Base-by-base conservation (phyloP, 176 grass and related monocot species). In the Metroxylon sagu region DNA sequence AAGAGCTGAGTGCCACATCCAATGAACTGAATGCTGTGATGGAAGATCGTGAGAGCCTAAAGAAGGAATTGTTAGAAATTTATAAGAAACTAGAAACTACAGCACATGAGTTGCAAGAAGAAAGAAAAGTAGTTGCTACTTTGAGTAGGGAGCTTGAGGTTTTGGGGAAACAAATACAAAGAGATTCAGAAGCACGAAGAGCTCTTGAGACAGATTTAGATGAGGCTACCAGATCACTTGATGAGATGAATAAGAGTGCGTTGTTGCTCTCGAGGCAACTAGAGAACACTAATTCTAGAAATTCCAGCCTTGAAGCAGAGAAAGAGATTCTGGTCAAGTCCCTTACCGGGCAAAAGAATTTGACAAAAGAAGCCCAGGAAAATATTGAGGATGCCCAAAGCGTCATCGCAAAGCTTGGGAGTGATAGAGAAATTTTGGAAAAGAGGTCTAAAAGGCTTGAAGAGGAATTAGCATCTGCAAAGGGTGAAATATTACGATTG, bases 181-280 rank as follows among this genome's bases (percentile, higher is more conserved):
- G 67, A 29, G 94, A 93, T 81, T 93, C 74, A n/a, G 79, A 93
- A 81, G 79, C 84, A 79, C 67, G 85, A 48, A 89, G 63, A 80
- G 56, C 60, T 67, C 79, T 99, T 15, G 82, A 99, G 81, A 54
- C 79, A 54, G 94, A 99, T 55, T 56, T 99, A 59, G 79, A 93
- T 31, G 94, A 93, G 79, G 94, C 88, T 57, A 99, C 94, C 26
- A 82, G 66, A 71, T 99, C 94, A 74, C 71, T 99, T 52, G 82
- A 89, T n/a, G 74, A 88, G 76, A 99, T 99, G 94, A 99, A 99
- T 65, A 86, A 67, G 54, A 86, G 85, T 68, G 94, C 94, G 14
- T 59, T 93, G 68, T 83, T 87, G 68, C 74, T 99, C 3, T 93
- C 94, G 0, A 59, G 76, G 57, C 82, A 92, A 60, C 68, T 99